phyloP scores from a whole-genome alignment of 2,329 filamentous ascomycete species.

The Apiospora pterosperma region DNA sequence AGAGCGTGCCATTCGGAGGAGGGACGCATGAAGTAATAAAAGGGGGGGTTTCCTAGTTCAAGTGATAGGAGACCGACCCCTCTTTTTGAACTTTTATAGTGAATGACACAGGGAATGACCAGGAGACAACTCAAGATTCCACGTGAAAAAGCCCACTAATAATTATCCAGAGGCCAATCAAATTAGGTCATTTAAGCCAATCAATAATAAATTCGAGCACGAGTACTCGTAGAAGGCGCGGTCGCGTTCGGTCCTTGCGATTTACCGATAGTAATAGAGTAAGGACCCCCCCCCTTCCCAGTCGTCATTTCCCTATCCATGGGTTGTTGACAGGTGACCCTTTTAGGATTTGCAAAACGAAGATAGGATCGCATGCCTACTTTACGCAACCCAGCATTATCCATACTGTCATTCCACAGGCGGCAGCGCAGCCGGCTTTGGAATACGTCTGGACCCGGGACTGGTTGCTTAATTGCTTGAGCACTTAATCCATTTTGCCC shows the following conservation, averaged over 20 bases:
- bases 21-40: background rate
- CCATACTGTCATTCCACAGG: background rate
- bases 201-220: background rate
- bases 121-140: background rate
- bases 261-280: background rate
- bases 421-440: background rate
- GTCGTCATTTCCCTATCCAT: constrained; percentile 2
- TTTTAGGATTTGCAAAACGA: background rate
- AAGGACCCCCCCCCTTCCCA: background rate
- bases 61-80: background rate
- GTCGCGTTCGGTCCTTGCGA: constrained; percentile 4
- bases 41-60: background rate
- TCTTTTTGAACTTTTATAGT: background rate
- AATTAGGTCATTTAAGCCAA: background rate
- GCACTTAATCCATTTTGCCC: background rate
- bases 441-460: background rate
- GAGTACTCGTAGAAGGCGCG: background rate
- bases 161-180: background rate
- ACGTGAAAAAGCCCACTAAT: constrained; percentile 2
- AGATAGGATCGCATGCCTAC: background rate
- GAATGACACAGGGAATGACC: background rate
- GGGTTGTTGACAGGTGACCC: constrained; percentile 7
- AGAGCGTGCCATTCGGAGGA: background rate
- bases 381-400: too few species aligned
- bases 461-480: background rate